Conservation (phyloP, 495 filamentous ascomycete genomes). For the Neurospora sp. region DNA sequence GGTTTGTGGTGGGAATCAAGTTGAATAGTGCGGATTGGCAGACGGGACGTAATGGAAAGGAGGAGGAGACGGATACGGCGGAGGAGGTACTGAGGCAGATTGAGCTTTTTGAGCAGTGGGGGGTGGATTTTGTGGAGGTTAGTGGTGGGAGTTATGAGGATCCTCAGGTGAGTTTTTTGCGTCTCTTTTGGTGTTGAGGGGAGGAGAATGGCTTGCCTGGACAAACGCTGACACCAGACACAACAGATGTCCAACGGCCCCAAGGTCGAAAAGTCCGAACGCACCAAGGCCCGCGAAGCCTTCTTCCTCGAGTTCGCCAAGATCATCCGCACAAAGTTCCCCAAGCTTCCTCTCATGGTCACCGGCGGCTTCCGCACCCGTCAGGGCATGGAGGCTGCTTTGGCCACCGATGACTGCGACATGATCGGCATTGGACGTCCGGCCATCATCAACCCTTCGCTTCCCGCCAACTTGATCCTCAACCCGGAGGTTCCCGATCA, state of each 20-base stretch:
- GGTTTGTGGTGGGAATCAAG: constrained; percentile 51
- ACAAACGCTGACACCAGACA: neutral
- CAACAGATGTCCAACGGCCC: constrained; percentile 4
- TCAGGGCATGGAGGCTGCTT: constrained; percentile 42
- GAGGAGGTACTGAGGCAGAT: constrained; percentile 45
- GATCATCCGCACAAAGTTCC: constrained; percentile 33
- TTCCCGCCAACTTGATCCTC: constrained; percentile 40
- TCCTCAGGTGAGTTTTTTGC: constrained; percentile 23
- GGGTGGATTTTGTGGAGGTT: constrained; percentile 55
- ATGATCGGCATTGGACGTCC: constrained; percentile 48
- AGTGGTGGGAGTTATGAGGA: constrained; percentile 50
- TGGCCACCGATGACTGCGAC: constrained; percentile 45
- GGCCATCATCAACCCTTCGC: constrained; percentile 36
- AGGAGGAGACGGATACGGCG: constrained; percentile 31
- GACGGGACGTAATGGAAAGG: constrained; percentile 4
- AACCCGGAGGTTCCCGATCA: constrained; percentile 41
- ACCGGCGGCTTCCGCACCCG: constrained; percentile 46
- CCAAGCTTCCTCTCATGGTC: constrained; percentile 34
- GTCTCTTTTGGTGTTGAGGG: neutral
- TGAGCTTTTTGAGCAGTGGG: constrained; percentile 37
- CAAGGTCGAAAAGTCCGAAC: constrained; percentile 13
- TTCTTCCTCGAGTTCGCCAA: constrained; percentile 52
- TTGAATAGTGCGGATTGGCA: constrained; percentile 51
- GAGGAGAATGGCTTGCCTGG: no score
- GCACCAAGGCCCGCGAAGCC: constrained; percentile 44